Evolutionary conservation across 441 rosid species (phyloP).

Genomic region (Manihot esculenta): DNA sequence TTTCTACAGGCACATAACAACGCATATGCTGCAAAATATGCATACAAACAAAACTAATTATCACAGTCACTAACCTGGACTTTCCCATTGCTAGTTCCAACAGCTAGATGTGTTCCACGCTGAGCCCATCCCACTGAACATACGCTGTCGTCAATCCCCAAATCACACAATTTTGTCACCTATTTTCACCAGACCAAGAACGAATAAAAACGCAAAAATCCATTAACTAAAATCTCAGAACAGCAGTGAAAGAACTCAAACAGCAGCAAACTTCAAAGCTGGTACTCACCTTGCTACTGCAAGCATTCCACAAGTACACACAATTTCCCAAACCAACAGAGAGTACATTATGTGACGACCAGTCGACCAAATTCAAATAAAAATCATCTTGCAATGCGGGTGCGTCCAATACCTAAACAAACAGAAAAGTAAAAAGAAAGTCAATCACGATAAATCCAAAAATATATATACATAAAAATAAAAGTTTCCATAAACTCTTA

Average conservation of each 20-base stretch:
- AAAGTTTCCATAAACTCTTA: background rate
- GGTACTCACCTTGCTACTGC: conserved; percentile 83
- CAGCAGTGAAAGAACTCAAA: background rate
- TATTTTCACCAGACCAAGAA: conserved; percentile 20
- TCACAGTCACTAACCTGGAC: conserved; percentile 57
- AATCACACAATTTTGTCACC: conserved; percentile 94
- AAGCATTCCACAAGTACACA: conserved; percentile 98
- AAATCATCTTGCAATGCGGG: conserved; percentile 98
- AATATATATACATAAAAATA: background rate
- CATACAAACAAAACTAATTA: no score
- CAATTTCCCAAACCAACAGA: conserved; percentile 93
- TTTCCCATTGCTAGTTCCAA: conserved; percentile 88
- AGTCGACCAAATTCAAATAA: conserved; percentile 91
- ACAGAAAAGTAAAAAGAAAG: background rate
- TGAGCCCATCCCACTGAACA: conserved; percentile 99
- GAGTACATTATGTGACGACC: conserved; percentile 91
- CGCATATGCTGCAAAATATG: no score
- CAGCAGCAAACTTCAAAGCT: background rate
- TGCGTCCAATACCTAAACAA: conserved; percentile 84
- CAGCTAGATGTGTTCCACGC: conserved; percentile 78
- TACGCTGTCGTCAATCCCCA: conserved; percentile 80
- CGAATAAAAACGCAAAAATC: background rate
- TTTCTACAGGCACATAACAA: background rate
- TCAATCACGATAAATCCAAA: background rate
- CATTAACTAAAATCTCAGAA: background rate